Base-by-base conservation (phyloP, 2,329 filamentous ascomycete species). In the Rutstroemia sp. region DNA sequence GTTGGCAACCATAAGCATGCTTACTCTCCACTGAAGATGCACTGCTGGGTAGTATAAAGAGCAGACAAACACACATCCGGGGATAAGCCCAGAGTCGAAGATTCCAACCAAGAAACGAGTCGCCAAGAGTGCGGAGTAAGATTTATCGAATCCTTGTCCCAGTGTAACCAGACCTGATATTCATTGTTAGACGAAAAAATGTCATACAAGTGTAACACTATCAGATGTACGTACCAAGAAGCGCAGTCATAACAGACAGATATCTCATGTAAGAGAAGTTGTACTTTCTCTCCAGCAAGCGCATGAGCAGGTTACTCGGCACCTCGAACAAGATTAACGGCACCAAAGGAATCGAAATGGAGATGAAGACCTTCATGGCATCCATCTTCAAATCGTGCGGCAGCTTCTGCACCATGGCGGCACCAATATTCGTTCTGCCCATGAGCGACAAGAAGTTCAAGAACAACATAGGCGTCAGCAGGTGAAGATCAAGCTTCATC, bases 41-140 rank as follows among this genome's bases (percentile, higher is more conserved):
- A 75, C 70, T 42, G 73, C 70, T 51, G 72, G 73, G 64, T 79
- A 79, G 67, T 76, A 78, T 62, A 73, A 73, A 25, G 75, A 76
- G 0, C 73, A 73, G 21, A 77, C 65, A 62, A 75, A 76, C 42
- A 77, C 70, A 45, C 74, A 73, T 10, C 77, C 67, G 0, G 76
- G 76, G 49, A 78, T 71, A 4, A 78, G 67, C 3, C 76, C 76
- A 1, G 74, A 74, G 60, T 78, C 76, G 14, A 76, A 71, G 1
- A 72, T 65, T 1, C 76, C 76, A 6, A 78, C 67, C 10, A 78
- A 66, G 34, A 77, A 72, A 23, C 57, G 81, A 7, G 87, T 89
- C 0, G 84, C 78, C 51, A 95, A 76, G 27, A 96, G 74, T 1
- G 89, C 89, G 44, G 77, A 74, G 72, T 90, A 95, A 67, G 81